Conservation (phyloP, 2,329 filamentous ascomycete species). For the Diplodia scrobiculata region DNA sequence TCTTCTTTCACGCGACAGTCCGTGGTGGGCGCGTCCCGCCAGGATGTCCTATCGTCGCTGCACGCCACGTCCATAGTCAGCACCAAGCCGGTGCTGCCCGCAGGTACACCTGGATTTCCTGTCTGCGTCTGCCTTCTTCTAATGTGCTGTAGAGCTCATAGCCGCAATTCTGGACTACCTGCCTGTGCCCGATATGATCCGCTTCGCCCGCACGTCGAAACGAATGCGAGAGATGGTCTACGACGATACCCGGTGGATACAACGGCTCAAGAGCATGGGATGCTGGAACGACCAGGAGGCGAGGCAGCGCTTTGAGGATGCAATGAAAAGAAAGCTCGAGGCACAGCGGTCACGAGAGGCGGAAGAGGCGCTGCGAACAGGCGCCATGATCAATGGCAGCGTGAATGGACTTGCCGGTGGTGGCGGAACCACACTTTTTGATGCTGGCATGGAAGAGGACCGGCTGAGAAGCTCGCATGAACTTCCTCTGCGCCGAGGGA, state of each 20-base stretch:
- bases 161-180: slow-evolving; percentile 87
- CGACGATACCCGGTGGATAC: slow-evolving; percentile 94
- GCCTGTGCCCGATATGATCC: slow-evolving; percentile 79
- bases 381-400: slow-evolving; percentile 40
- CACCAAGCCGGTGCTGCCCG: slow-evolving; percentile 75
- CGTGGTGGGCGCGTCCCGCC: slow-evolving; percentile 34
- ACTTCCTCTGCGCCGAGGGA: slow-evolving; percentile 35
- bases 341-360: slow-evolving; percentile 51
- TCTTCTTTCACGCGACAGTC: slow-evolving; percentile 42
- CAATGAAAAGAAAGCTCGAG: slow-evolving; percentile 60
- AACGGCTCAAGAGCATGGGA: slow-evolving; percentile 79
- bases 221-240: slow-evolving; percentile 98
- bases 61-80: slow-evolving; percentile 79
- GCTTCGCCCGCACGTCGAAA: slow-evolving; percentile 79
- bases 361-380: slow-evolving; percentile 46
- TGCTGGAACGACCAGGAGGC: slow-evolving; percentile 92
- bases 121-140: neutral
- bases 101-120: slow-evolving; percentile 59
- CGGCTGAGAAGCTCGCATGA: slow-evolving; percentile 49
- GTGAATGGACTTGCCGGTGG: slow-evolving; percentile 45
- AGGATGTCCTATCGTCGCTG: slow-evolving; percentile 70
- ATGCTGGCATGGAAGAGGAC: slow-evolving; percentile 69
- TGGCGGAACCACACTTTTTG: slow-evolving; percentile 64
- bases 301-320: slow-evolving; percentile 75
- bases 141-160: slow-evolving; percentile 68